A percentile compares a stretch with the other conserved stretches of the same genome.
These are phyloP conservation scores for Candida jianshihensis DNA, from an alignment of 805 yeast genomes.

Conservation along the genomic window DNA sequence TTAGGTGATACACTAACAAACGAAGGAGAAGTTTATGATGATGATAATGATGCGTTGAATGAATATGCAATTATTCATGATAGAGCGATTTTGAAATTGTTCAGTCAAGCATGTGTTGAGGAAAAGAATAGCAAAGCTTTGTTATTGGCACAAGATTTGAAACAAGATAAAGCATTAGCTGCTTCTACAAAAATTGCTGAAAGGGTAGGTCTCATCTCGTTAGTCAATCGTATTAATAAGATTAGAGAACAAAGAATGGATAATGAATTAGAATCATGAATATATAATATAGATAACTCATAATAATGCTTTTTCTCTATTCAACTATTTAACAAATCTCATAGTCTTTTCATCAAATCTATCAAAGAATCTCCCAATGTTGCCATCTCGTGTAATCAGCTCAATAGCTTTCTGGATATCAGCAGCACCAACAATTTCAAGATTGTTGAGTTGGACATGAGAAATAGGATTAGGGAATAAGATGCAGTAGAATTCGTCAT, in stretches of 20 bases:
- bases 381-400: too few species aligned
- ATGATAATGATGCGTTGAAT: slow-evolving; percentile 44
- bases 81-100: slow-evolving; percentile 66
- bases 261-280: slow-evolving; percentile 4
- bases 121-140: slow-evolving; percentile 59
- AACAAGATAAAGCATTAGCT: slow-evolving; percentile 68
- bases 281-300: slow-evolving; percentile 1
- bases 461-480: too few species aligned
- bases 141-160: slow-evolving; percentile 60
- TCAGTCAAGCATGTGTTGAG: slow-evolving; percentile 68
- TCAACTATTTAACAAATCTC: too few species aligned
- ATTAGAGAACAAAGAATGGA: slow-evolving; percentile 44
- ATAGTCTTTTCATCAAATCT: too few species aligned
- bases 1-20: slow-evolving; percentile 49
- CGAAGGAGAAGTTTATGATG: slow-evolving; percentile 35
- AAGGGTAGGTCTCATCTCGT: slow-evolving; percentile 46
- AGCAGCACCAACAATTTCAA: too few species aligned
- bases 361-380: too few species aligned
- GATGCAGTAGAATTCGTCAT: too few species aligned
- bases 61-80: slow-evolving; percentile 58
- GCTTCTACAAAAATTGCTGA: slow-evolving; percentile 86
- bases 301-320: too few species aligned
- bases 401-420: too few species aligned
- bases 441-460: too few species aligned
- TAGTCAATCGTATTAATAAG: slow-evolving; percentile 49